Base-by-base conservation (phyloP, 2,329 filamentous ascomycete species). In the Rachicladosporium sp. region DNA sequence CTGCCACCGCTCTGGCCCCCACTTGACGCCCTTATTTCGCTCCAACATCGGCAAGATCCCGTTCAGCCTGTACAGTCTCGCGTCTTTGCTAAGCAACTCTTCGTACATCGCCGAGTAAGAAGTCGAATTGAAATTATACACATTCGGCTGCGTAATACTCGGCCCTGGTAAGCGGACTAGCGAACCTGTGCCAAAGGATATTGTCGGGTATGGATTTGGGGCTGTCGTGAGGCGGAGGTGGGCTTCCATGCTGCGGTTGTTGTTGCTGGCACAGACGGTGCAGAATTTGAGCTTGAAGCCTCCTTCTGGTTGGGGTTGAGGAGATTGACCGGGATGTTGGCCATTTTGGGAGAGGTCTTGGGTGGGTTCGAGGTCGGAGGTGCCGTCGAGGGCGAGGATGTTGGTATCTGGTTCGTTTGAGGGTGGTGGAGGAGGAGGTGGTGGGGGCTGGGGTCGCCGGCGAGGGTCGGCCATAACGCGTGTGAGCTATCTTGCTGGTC, bases 161-260 rank as follows among this genome's bases (percentile, higher is more conserved):
- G 91, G 89, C 0, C 91, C 91, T 0, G 91, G 91, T 0, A 98
- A 71, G 19, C 91, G 85, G 50, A 98, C 91, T 12, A 94, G 78
- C 11, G 87, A 94, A 40, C 91, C 91, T 0, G 91, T 98, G 46
- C 91, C 91, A 59, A 96, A 98, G 11, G 89, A 96, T 52, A 96
- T 93, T 50, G 94, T 89, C n/a, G 91, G 91, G 56, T 91, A 96
- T 36, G 80, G 67, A 36, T 58, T 51, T 1, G 53, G 50, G 4
- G 86, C 84, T 44, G 82, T 75, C 4, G 91, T 85, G 29, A 98
- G 79, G 46, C 85, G 84, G 21, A 95, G 76, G 62, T 98, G 91
- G n/a, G 89, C 89, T 71, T 96, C 91, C 91, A 98, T 96, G 47
- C 70, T 93, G 77, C 91, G 79, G 58, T 98, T 98, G 62, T 98